These are phyloP conservation scores for Cladobotryum mycophilum DNA, from an alignment of 2,329 filamentous ascomycete genomes.

Conservation along the genomic window DNA sequence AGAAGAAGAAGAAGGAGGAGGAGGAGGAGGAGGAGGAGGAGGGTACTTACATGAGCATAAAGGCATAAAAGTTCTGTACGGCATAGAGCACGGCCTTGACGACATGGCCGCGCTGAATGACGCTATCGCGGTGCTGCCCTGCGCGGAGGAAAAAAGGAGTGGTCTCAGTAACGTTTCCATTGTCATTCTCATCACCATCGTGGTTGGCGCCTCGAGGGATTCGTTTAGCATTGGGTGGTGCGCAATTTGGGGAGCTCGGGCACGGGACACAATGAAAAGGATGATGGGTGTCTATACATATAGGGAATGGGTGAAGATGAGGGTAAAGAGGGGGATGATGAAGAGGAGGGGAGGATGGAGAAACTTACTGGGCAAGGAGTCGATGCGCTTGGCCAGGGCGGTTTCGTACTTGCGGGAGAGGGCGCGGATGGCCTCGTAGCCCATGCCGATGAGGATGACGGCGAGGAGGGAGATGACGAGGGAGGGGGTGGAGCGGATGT, in stretches of 20 bases:
- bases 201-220: not conserved
- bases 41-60: constrained; percentile 89
- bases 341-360: constrained; percentile 3
- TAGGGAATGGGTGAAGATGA: constrained; percentile 1
- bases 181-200: constrained; percentile 3
- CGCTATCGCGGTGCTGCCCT: constrained; percentile 63
- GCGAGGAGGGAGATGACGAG: constrained; percentile 77
- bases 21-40: too few species aligned
- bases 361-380: constrained; percentile 48
- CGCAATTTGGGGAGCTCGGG: too few species aligned
- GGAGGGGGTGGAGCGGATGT: constrained; percentile 64
- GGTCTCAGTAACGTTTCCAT: constrained; percentile 49
- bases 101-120: constrained; percentile 64
- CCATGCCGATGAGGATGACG: constrained; percentile 77
- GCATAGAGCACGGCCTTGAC: constrained; percentile 81
- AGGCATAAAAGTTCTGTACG: constrained; percentile 94
- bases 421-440: constrained; percentile 84
- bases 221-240: not conserved
- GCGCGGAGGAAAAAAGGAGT: constrained; percentile 58
- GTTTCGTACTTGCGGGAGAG: constrained; percentile 70
- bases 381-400: constrained; percentile 40
- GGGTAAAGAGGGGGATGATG: not conserved
- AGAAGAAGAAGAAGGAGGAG: not conserved
- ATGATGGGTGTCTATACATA: not conserved
- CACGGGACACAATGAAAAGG: too few species aligned